These are phyloP conservation scores for Wallacemonas sp. DNA, from an alignment of 208 protist genomes.

Conservation along the genomic window DNA sequence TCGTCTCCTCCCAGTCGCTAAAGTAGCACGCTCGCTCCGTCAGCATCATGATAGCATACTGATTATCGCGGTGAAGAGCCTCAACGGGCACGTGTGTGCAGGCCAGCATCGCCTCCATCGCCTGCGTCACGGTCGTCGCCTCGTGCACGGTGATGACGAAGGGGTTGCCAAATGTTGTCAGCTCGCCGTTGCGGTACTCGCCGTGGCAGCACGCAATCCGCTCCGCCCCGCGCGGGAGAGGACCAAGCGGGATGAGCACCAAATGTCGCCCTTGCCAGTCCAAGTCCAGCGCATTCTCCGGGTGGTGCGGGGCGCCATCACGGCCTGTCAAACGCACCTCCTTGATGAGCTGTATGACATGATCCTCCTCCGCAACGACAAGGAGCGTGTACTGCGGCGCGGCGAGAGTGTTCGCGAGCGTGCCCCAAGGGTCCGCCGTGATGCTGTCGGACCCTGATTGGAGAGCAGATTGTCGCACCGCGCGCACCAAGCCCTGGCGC, in stretches of 20 bases:
- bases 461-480: slow-evolving; percentile 29
- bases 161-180: slow-evolving; percentile 49
- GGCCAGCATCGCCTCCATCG: slow-evolving; percentile 34
- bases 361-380: slow-evolving; percentile 22
- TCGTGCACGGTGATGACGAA: slow-evolving; percentile 63
- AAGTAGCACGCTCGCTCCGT: slow-evolving; percentile 40
- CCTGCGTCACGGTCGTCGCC: slow-evolving; percentile 45
- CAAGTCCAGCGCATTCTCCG: slow-evolving; percentile 23
- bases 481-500: slow-evolving; percentile 26
- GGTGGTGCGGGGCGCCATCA: slow-evolving; percentile 10
- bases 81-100: slow-evolving; percentile 33
- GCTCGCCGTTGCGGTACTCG: slow-evolving; percentile 29
- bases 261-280: slow-evolving; percentile 32
- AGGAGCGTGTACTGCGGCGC: slow-evolving; percentile 42
- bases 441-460: slow-evolving; percentile 32
- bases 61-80: slow-evolving; percentile 29
- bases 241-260: slow-evolving; percentile 41
- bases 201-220: slow-evolving; percentile 74
- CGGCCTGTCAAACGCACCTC: slow-evolving; percentile 39
- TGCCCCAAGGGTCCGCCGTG: slow-evolving; percentile 44
- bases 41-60: slow-evolving; percentile 58
- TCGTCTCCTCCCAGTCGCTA: slow-evolving; percentile 41
- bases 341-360: slow-evolving; percentile 42
- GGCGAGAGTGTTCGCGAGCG: slow-evolving; percentile 24
- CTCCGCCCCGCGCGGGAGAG: slow-evolving; percentile 41